phyloP scores from a whole-genome alignment of 176 grass and related monocot genomes.

The Cymbopogon citratus region DNA sequence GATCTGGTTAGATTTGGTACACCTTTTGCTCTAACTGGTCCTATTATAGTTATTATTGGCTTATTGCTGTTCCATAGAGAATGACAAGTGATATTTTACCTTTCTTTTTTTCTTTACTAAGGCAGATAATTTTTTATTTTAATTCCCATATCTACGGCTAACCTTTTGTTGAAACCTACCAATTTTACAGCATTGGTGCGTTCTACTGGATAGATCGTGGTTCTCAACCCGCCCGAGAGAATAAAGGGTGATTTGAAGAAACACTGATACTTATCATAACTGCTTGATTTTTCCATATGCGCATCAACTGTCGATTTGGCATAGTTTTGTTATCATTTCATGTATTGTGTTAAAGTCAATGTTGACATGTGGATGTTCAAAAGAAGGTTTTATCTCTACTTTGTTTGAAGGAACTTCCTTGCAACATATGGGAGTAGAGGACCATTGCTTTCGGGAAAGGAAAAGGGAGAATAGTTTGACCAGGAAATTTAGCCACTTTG shows the following conservation, averaged over 20 bases:
- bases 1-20: not conserved
- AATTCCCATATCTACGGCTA: not conserved
- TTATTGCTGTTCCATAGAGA: not conserved
- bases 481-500: not conserved
- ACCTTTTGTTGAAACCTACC: constrained; percentile 23
- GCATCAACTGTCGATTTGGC: not conserved
- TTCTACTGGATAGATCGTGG: constrained; percentile 86
- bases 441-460: not conserved
- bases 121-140: constrained; percentile 2
- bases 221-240: constrained; percentile 34
- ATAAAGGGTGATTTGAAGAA: constrained; percentile 46
- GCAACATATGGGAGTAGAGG: not conserved
- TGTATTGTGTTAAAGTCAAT: constrained; percentile 12
- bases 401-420: not conserved
- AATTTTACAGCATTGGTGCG: constrained; percentile 59
- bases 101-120: not conserved
- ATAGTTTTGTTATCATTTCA: constrained; percentile 14
- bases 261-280: constrained; percentile 20
- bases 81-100: constrained; percentile 1
- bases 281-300: not conserved
- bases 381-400: not conserved
- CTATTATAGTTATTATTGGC: not conserved
- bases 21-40: not conserved
- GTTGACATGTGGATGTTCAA: not conserved
- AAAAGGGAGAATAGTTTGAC: not conserved